These are phyloP conservation scores for Diutina scorzettiae DNA, from an alignment of 1,139 yeast species.

Conservation along the genomic window DNA sequence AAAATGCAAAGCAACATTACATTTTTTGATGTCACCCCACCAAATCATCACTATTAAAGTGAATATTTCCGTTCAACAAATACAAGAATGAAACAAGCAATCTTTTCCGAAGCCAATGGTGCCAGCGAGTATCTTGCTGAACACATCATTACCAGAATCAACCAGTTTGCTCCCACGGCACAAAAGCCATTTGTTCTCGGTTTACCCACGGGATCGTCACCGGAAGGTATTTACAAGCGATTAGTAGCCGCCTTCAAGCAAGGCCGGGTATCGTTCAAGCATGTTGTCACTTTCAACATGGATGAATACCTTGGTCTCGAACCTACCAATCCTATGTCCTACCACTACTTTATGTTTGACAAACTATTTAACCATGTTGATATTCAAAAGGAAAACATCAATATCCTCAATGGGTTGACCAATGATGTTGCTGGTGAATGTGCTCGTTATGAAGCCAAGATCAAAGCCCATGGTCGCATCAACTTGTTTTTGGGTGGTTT, in stretches of 20 bases:
- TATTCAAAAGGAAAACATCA: constrained; percentile 41
- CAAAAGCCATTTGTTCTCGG: constrained; percentile 46
- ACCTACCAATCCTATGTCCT: constrained; percentile 41
- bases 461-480: constrained; percentile 38
- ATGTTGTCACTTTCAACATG: constrained; percentile 55
- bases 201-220: constrained; percentile 56
- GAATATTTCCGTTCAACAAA: no score
- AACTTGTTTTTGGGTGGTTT: constrained; percentile 50
- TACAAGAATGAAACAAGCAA: constrained; percentile 26
- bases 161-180: constrained; percentile 34
- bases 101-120: constrained; percentile 25
- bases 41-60: no score
- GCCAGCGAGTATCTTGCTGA: constrained; percentile 43
- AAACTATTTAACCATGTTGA: constrained; percentile 50
- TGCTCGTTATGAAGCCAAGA: constrained; percentile 36
- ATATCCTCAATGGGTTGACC: constrained; percentile 45
- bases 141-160: constrained; percentile 34
- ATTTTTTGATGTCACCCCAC: no score
- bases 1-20: no score
- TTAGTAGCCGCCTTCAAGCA: constrained; percentile 34
- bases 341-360: constrained; percentile 49
- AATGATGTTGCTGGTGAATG: constrained; percentile 37
- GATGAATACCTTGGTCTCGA: constrained; percentile 45
- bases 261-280: constrained; percentile 35
- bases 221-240: constrained; percentile 43